Evolutionary conservation across 495 filamentous ascomycete genomes (phyloP), one percentile per base, ranked within the genome.

Genomic region (Echria macrotheca): DNA sequence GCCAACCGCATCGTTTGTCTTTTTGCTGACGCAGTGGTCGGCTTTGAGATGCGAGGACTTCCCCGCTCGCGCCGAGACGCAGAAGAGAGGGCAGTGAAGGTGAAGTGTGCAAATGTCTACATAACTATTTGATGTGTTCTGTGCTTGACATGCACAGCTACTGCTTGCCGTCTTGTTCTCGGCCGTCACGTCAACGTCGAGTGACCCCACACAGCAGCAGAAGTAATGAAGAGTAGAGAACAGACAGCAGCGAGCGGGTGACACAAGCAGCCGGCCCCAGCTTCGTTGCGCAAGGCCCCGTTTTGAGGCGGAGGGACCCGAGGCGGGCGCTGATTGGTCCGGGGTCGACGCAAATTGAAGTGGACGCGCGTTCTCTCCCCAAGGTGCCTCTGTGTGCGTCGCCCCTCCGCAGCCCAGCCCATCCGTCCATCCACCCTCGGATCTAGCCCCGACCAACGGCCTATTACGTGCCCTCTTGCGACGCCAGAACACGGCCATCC

Each of bases 341-440:
- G 31, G 40, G 10, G 18, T 18, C 12, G 11, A 36, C 29, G 45
- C 45, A 54, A 45, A 54, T 54, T 42, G 39, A 51, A 47, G 47
- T 47, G 56, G 55, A 60, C 60, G 60, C 60, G 60, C 60, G 60
- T 63, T 56, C 59, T 44, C 42, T 45, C 41, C 45, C 32, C 41
- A 56, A 53, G 47, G 40, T 36, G 44, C 40, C 49, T 55, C 56
- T 54, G 52, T 46, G 39, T 58, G 53, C 52, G 40, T 55, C 52
- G 42, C 52, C 48, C 38, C 52, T 22, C 38, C 46, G 35, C 45
- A 52, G 54, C 43, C 49, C 32, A 44, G 46, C 19, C 19, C 37
- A 44, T 43, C 46, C 11, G 33, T 41, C 43, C 10, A 45, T 50
- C 47, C 24, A 47, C 50, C 49, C 47, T 42, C 39, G 19, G 19